Evolutionary conservation across 352 stramenopile genomes (phyloP).

Genomic region (Globisporangium perplexum): DNA sequence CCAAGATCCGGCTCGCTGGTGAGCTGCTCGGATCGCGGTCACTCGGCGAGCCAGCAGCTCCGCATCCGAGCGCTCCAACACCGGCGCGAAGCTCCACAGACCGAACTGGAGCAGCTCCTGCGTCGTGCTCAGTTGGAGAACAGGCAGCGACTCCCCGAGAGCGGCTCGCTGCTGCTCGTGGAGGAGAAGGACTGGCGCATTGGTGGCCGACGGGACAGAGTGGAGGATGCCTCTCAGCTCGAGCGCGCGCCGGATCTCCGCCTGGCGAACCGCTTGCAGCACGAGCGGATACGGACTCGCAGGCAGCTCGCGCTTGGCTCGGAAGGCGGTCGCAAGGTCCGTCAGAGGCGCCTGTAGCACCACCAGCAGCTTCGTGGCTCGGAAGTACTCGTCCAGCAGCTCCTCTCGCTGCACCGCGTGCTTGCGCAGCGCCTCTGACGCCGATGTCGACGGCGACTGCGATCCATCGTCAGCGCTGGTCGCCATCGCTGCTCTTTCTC

Average conservation of each 20-base stretch:
- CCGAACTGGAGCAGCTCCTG: conserved; percentile 16
- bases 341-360: conserved; percentile 28
- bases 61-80: conserved; percentile 9
- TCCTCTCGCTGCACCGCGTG: conserved; percentile 20
- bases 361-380: conserved; percentile 26
- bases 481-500: background rate
- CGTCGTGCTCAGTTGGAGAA: conserved; percentile 14
- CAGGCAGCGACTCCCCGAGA: conserved; percentile 1
- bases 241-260: conserved; percentile 17
- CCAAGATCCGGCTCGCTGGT: conserved; percentile 1
- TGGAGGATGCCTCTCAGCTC: conserved; percentile 3
- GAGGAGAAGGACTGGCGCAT: conserved; percentile 2
- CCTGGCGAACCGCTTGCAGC: conserved; percentile 25
- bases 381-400: conserved; percentile 40
- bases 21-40: background rate
- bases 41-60: background rate
- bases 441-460: background rate
- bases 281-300: conserved; percentile 31
- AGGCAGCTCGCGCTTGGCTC: conserved; percentile 21
- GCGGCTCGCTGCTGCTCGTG: conserved; percentile 6
- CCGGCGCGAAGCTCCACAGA: conserved; percentile 20
- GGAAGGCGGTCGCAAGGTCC: conserved; percentile 21
- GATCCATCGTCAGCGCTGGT: background rate
- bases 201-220: background rate
- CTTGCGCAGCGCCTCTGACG: conserved; percentile 10